A percentile compares a stretch with the other conserved stretches of the same genome.
Conservation (phyloP, 1,284 basidiomycete genomes). For the Fistulina hepatica region DNA sequence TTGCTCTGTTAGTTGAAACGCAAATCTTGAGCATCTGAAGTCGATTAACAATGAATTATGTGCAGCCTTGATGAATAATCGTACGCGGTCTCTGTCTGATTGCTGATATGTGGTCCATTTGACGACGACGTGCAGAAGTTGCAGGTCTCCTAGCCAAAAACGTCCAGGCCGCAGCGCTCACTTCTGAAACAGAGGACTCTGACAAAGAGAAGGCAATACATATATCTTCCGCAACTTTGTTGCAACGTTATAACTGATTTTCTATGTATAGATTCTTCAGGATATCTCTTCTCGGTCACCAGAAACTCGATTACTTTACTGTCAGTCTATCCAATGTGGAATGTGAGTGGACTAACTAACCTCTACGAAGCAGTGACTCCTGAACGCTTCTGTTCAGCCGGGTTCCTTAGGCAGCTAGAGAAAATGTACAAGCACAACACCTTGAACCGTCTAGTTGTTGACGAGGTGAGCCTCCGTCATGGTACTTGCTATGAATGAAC, state of each 20-base stretch:
- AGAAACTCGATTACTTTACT: constrained; percentile 57
- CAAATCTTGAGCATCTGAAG: neutral
- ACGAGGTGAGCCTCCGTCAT: constrained; percentile 46
- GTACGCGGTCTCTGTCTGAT: constrained; percentile 27
- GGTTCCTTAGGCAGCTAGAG: constrained; percentile 55
- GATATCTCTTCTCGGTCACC: constrained; percentile 58
- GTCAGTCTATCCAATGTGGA: constrained; percentile 23
- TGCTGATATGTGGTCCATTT: constrained; percentile 2
- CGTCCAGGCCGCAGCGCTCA: constrained; percentile 52
- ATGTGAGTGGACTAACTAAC: neutral
- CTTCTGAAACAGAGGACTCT: constrained; percentile 47
- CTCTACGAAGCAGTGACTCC: neutral
- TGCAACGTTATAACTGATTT: constrained; percentile 1
- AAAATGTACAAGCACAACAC: constrained; percentile 48
- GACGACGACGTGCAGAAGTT: constrained; percentile 42
- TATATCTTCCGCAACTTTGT: constrained; percentile 11
- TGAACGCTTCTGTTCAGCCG: constrained; percentile 14
- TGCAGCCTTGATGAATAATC: constrained; percentile 76
- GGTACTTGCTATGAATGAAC: neutral
- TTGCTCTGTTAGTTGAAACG: constrained; percentile 44
- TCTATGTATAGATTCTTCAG: constrained; percentile 39
- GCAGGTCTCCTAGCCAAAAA: constrained; percentile 42
- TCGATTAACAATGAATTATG: too few species aligned
- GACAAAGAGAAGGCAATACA: constrained; percentile 51
- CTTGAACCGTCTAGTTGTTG: constrained; percentile 65